A percentile compares a stretch with the other conserved stretches of the same genome.
phyloP scores from a whole-genome alignment of 2,329 filamentous ascomycete species.

The Penicillium verrucosum region DNA sequence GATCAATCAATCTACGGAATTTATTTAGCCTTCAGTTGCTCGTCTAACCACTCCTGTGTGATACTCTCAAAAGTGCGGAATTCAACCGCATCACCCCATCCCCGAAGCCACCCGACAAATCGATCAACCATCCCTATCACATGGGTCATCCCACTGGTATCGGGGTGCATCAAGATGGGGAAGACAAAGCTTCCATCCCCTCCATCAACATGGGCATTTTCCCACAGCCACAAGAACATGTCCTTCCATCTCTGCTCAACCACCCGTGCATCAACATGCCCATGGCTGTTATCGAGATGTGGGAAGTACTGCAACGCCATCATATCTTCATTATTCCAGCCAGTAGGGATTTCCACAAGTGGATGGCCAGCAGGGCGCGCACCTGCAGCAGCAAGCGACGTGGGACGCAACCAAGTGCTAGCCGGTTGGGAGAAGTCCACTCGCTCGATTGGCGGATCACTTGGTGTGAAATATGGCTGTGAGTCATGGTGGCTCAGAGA shows the following conservation, averaged over 20 bases:
- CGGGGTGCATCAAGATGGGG: neutral
- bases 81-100: neutral
- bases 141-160: neutral
- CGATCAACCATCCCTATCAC: neutral
- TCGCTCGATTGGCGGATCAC: neutral
- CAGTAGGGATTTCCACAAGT: neutral
- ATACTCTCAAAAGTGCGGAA: neutral
- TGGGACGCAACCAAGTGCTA: neutral
- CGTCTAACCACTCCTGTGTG: neutral
- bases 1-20: neutral
- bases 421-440: neutral
- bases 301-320: neutral
- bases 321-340: neutral
- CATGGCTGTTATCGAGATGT: constrained; percentile 26
- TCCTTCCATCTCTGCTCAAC: constrained; percentile 59
- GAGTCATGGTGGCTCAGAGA: neutral
- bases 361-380: neutral
- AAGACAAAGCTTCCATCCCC: neutral
- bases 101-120: neutral
- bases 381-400: neutral
- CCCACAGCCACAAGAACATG: constrained; percentile 52
- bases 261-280: constrained; percentile 53
- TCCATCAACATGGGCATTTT: constrained; percentile 25
- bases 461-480: neutral
- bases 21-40: neutral